Base-by-base conservation (phyloP, 352 stramenopile genomes). In the Phytophthora boehmeriae region DNA sequence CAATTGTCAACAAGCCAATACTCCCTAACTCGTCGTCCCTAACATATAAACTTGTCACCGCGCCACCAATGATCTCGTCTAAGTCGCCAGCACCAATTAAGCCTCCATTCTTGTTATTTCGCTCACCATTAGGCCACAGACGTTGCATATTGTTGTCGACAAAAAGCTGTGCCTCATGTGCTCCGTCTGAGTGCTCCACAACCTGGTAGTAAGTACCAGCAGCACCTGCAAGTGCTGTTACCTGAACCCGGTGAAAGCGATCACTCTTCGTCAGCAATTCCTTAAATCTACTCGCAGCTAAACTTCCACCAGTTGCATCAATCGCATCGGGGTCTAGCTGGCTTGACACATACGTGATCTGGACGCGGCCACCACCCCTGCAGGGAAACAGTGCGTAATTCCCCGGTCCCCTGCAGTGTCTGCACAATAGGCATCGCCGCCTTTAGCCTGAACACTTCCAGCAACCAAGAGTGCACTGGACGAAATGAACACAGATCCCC, bases 331-430 rank as follows among this genome's bases (percentile, higher is more conserved):
- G 73, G n/a, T 84, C 60, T 0, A 92, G 59, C 49, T 89, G 78
- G 27, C 83, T 90, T 17, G 83, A 92, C 42, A 79, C 76, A 59
- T 79, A 92, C 17, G 74, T 70, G 27, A 92, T 83, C 64, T 88
- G 82, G 14, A 92, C 69, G 54, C 83, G 78, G 1, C 83, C 83
- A 20, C 83, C 83, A 8, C 83, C 83, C 83, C 83, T 28, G 76
- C 83, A 13, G 83, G 78, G 16, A 72, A 88, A 19, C 83, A 92
- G 20, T 77, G 68, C 8, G 39, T 66, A 13, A 78, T 51, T 3
- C 67, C 64, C 41, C 54, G 53, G 1, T 73, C 77, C 16, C 38
- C 48, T 8, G 67, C 63, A 16, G 46, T 36, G 0, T 73, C 48
- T 4, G 63, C 48, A 30, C 83, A 92, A 46, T 71, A 83, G 1